phyloP scores from a whole-genome alignment of 2,329 filamentous ascomycete genomes.

The Pseudopithomyces chartarum region DNA sequence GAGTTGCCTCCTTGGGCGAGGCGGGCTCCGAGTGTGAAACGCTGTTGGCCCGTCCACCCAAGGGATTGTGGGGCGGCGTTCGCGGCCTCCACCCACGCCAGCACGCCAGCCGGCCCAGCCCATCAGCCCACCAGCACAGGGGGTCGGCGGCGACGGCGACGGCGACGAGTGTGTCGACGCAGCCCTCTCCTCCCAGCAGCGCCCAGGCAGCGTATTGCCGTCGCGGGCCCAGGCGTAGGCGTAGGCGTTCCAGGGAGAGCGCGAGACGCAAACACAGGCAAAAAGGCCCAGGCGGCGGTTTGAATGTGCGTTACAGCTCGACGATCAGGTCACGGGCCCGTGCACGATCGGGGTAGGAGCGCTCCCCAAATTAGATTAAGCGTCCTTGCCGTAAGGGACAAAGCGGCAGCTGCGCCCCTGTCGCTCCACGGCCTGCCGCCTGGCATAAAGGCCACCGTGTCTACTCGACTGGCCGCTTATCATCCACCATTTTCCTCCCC shows the following conservation, averaged over 20 bases:
- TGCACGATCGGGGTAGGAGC: slow-evolving; percentile 17
- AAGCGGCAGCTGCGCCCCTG: slow-evolving; percentile 17
- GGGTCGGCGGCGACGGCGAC: no score
- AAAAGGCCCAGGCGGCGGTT: neutral
- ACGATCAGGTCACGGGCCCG: slow-evolving; percentile 4
- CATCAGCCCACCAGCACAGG: no score
- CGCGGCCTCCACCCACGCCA: neutral
- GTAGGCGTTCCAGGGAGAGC: no score
- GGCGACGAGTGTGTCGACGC: no score
- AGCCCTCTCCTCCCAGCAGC: no score
- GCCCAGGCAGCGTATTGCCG: neutral
- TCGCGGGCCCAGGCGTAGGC: no score
- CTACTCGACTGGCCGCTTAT: slow-evolving; percentile 36
- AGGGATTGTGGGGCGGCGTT: slow-evolving; percentile 2
- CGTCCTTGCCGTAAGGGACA: slow-evolving; percentile 18
- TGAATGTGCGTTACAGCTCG: slow-evolving; percentile 9
- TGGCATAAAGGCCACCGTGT: slow-evolving; percentile 43
- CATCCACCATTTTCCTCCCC: slow-evolving; percentile 27
- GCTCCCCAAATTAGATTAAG: slow-evolving; percentile 26
- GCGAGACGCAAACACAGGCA: no score
- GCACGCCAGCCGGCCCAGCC: no score
- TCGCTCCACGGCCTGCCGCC: slow-evolving; percentile 23
- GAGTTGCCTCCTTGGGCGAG: slow-evolving; percentile 7
- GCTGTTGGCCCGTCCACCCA: slow-evolving; percentile 6
- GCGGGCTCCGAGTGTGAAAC: slow-evolving; percentile 15